Percentiles rank a stretch among this genome's conserved stretches.
These are phyloP conservation scores for Fagopyrum homotropicum DNA, from an alignment of 148 eudicot species.

Conservation along the genomic window DNA sequence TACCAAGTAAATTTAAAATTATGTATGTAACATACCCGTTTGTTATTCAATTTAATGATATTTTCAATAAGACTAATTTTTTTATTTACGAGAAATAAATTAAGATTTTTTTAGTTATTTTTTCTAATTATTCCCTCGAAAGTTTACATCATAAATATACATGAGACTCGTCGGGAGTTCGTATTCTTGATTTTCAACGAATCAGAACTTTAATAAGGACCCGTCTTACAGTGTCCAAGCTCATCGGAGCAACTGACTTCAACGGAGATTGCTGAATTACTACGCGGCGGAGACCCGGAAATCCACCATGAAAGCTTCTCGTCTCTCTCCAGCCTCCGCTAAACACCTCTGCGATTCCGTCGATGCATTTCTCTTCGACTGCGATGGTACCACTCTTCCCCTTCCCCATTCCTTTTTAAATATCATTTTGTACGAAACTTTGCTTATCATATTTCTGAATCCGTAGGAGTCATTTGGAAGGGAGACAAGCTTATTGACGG, in stretches of 20 bases:
- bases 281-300: not conserved
- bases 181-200: not conserved
- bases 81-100: too few species aligned
- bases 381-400: constrained; percentile 33
- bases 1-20: too few species aligned
- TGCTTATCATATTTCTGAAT: not conserved
- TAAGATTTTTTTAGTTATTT: too few species aligned
- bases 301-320: constrained; percentile 12
- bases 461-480: constrained; percentile 61
- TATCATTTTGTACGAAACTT: not conserved
- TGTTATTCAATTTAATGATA: too few species aligned
- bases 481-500: constrained; percentile 63
- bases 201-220: not conserved
- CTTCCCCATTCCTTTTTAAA: not conserved
- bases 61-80: too few species aligned
- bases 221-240: not conserved
- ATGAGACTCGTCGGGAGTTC: too few species aligned
- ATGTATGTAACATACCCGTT: too few species aligned
- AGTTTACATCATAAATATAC: too few species aligned
- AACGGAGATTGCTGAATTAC: not conserved
- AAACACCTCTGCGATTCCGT: constrained; percentile 39
- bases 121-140: too few species aligned
- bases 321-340: constrained; percentile 23
- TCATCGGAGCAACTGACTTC: not conserved
- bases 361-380: constrained; percentile 60